Conservation (phyloP, 176 grass and related monocot genomes). For the Leersia perrieri region DNA sequence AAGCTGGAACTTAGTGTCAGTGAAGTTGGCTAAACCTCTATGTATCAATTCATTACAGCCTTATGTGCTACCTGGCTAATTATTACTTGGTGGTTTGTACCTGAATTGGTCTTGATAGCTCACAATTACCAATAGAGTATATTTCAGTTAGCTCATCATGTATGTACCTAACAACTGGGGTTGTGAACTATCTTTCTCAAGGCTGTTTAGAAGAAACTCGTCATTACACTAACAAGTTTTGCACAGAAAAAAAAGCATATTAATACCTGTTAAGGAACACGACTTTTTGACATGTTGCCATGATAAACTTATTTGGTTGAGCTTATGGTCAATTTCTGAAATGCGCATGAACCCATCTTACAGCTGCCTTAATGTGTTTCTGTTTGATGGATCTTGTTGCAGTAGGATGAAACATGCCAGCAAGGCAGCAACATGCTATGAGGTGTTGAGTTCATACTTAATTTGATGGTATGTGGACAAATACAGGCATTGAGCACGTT, state of each 20-base stretch:
- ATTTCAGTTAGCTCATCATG: not conserved
- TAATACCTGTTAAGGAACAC: not conserved
- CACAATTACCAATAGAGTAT: not conserved
- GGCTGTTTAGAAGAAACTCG: not conserved
- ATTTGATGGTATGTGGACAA: not conserved
- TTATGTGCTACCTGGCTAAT: not conserved
- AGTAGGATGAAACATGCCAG: constrained; percentile 16
- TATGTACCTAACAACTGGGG: not conserved
- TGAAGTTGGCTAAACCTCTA: not conserved
- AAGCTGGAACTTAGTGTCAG: too few species aligned
- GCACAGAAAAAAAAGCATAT: not conserved
- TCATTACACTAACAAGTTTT: not conserved
- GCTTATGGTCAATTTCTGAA: too few species aligned
- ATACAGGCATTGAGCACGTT: not conserved
- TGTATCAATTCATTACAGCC: not conserved
- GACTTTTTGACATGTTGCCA: not conserved
- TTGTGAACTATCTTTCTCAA: not conserved
- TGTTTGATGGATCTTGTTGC: not conserved
- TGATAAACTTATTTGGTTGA: not conserved
- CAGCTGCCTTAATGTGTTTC: not conserved
- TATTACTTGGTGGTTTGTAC: not conserved
- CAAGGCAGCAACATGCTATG: not conserved
- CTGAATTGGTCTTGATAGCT: not conserved
- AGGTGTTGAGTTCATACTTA: not conserved
- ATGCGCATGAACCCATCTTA: too few species aligned